phyloP scores from a whole-genome alignment of 768 basidiomycete species.

The Tylopilus intermedius region DNA sequence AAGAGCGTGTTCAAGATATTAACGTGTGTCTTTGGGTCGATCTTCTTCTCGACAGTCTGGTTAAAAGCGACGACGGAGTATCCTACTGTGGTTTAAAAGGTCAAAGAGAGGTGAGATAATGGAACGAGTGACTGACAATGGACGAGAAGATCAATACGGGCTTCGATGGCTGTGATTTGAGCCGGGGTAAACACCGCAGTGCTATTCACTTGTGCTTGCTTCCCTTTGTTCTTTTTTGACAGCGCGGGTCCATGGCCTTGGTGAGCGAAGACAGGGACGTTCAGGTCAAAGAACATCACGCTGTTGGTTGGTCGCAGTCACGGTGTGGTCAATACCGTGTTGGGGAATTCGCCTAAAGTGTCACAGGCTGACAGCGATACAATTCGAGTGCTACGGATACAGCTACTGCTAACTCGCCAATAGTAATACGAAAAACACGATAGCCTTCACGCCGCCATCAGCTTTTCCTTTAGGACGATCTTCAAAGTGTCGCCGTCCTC shows the following conservation, averaged over 20 bases:
- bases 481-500: constrained; percentile 88
- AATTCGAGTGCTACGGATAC: not conserved
- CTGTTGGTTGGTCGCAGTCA: not conserved
- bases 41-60: constrained; percentile 63
- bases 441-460: not conserved
- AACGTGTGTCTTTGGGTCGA: constrained; percentile 66
- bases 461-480: constrained; percentile 51
- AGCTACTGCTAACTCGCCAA: not conserved
- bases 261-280: constrained; percentile 44
- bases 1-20: constrained; percentile 60
- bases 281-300: constrained; percentile 64
- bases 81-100: constrained; percentile 55
- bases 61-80: constrained; percentile 78
- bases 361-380: not conserved
- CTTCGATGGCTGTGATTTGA: constrained; percentile 56
- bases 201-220: constrained; percentile 33
- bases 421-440: not conserved
- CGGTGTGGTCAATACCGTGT: not conserved
- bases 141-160: constrained; percentile 61
- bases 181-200: constrained; percentile 43
- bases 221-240: constrained; percentile 28
- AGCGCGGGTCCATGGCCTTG: constrained; percentile 8
- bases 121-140: constrained; percentile 50
- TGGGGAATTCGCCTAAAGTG: not conserved
- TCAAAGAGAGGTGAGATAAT: not conserved